phyloP scores from a whole-genome alignment of 129 eudicot genomes.

The Kitagawia praeruptora region DNA sequence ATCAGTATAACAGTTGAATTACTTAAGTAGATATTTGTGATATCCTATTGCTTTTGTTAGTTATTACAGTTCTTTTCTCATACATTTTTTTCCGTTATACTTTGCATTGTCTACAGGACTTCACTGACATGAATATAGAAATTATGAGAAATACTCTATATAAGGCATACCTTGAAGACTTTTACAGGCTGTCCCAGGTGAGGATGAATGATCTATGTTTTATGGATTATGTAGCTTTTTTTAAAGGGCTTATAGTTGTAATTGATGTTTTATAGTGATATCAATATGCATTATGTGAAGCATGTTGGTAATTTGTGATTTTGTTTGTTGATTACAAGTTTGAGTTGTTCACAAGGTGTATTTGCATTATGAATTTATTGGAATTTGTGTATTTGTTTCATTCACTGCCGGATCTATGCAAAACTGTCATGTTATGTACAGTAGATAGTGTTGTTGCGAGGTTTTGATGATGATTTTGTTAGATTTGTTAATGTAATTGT shows the following conservation, averaged over 20 bases:
- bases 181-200: conserved; percentile 85
- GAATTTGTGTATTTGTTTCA: neutral
- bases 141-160: conserved; percentile 94
- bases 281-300: too few relatives aligned
- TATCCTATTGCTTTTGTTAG: neutral
- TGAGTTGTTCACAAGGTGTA: neutral
- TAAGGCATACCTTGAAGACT: conserved; percentile 97
- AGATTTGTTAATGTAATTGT: neutral
- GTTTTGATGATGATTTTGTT: neutral
- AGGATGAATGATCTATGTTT: neutral
- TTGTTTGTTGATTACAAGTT: neutral
- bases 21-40: neutral
- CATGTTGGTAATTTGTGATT: neutral
- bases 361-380: neutral
- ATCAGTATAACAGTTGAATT: neutral
- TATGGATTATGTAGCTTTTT: neutral
- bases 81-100: neutral
- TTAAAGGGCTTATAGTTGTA: too few relatives aligned
- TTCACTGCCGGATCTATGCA: too few relatives aligned
- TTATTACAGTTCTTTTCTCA: neutral
- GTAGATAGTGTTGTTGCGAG: too few relatives aligned
- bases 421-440: too few relatives aligned
- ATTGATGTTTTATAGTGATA: neutral
- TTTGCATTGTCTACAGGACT: conserved; percentile 40
- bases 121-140: conserved; percentile 98